These are phyloP conservation scores for Teratosphaeria destructans DNA, from an alignment of 2,329 filamentous ascomycete genomes.

Conservation along the genomic window DNA sequence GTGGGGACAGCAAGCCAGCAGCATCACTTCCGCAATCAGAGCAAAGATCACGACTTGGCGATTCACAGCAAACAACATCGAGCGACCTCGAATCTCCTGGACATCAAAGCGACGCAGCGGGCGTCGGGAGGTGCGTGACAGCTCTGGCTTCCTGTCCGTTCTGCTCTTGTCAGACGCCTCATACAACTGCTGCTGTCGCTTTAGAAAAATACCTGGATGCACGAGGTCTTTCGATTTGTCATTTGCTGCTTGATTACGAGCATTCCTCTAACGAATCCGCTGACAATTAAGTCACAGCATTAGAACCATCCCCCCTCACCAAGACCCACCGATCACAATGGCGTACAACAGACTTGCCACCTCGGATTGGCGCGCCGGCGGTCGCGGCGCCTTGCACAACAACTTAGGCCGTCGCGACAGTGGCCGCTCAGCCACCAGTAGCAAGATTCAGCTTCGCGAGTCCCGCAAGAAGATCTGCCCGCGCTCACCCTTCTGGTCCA, in stretches of 20 bases:
- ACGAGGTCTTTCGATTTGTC: background rate
- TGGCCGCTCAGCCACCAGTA: conserved; percentile 4
- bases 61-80: background rate
- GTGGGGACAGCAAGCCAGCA: background rate
- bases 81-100: background rate
- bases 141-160: background rate
- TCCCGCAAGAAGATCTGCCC: conserved; percentile 15
- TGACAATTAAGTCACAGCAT: background rate
- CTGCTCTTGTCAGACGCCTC: background rate
- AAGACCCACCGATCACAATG: background rate
- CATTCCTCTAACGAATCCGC: background rate
- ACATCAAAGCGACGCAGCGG: background rate
- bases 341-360: background rate
- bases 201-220: background rate
- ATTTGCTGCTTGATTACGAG: background rate
- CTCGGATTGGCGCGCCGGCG: background rate
- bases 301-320: background rate
- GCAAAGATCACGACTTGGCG: background rate
- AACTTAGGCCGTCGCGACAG: conserved; percentile 7
- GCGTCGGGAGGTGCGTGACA: background rate
- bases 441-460: conserved; percentile 11
- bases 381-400: background rate
- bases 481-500: conserved; percentile 16
- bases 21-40: background rate
- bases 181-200: background rate